Evolutionary conservation across 805 yeast genomes (phyloP), one percentile per base, ranked within the genome.

Genomic region (Candida piceae): DNA sequence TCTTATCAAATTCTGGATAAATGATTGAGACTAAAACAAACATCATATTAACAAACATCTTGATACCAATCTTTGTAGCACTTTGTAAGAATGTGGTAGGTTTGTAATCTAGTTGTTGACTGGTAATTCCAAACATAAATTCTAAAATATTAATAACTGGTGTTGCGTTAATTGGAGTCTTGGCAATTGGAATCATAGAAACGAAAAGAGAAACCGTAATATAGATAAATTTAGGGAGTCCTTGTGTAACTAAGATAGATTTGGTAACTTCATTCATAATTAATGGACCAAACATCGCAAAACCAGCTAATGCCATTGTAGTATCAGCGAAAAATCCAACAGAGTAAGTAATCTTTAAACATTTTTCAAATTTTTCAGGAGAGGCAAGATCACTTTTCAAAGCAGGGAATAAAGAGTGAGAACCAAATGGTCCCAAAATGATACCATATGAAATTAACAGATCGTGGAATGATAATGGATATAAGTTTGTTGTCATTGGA

Each of bases 101-200:
- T 4, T 35, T 37, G 4, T 44, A 39, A 16, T 44, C 46, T 12
- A 50, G 13, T 40, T 52, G 60, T 36, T 55, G 60, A 10, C 49
- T 46, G 1, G 63, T 54, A 6, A 61, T 37, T 12, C 57, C 62
- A 32, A 50, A 44, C 49, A 57, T 42, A 36, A 59, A 67, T 50
- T 85, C 95, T 22, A 84, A 53, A 3, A 88, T 81, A n/a, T 86
- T 71, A 25, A 86, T 79, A 31, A 88, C 82, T 0, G 96, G 96
- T 52, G 86, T 72, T 7, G 94, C 90, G 57, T 82, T 84, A 40
- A 87, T 69, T 4, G 96, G 95, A 0, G 90, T 79, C 53, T 88
- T 88, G 4, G 95, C 88, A 25, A 87, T 63, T 2, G 96, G 96
- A 15, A 88, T 78, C 32, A 84, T 55, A 13, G 94, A 80, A 63